These are phyloP conservation scores for Lentinula sp. DNA, from an alignment of 768 basidiomycete genomes.

Conservation along the genomic window DNA sequence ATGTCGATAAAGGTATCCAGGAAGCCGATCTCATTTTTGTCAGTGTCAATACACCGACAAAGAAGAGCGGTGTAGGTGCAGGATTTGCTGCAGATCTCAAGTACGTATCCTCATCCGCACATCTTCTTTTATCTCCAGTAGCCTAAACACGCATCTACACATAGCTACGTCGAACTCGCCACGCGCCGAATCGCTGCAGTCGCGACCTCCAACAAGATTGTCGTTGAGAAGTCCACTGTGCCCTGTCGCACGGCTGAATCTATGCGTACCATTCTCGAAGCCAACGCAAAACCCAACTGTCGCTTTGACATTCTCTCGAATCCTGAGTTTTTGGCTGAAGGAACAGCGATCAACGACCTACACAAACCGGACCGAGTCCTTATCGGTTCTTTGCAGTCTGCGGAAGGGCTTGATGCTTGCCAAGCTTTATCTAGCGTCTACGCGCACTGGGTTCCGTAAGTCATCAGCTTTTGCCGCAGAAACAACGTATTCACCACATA, in stretches of 20 bases:
- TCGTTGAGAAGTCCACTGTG: conserved; percentile 98
- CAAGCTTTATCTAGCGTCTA: conserved; percentile 75
- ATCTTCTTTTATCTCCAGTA: conserved; percentile 1
- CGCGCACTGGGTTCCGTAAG: conserved; percentile 94
- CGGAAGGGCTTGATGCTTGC: conserved; percentile 81
- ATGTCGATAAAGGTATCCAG: conserved; percentile 87
- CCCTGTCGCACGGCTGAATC: conserved; percentile 98
- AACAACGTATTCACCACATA: conserved; percentile 1
- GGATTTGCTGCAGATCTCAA: conserved; percentile 98
- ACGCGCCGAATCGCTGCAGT: conserved; percentile 94
- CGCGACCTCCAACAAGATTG: conserved; percentile 90
- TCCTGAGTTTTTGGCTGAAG: conserved; percentile 98
- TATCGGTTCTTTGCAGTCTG: conserved; percentile 91
- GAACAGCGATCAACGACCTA: conserved; percentile 90
- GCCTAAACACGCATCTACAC: conserved; percentile 2
- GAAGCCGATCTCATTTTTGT: conserved; percentile 99
- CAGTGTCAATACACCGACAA: conserved; percentile 97
- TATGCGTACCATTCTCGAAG: conserved; percentile 98
- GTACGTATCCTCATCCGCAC: conserved; percentile 40
- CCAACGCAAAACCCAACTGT: conserved; percentile 89
- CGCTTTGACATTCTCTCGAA: conserved; percentile 98
- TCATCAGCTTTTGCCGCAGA: conserved; percentile 11
- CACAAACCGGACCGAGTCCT: conserved; percentile 91
- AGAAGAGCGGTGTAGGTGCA: conserved; percentile 96
- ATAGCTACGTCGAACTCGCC: conserved; percentile 93